phyloP scores from a whole-genome alignment of 352 stramenopile genomes.

The Globisporangium ultimum region DNA sequence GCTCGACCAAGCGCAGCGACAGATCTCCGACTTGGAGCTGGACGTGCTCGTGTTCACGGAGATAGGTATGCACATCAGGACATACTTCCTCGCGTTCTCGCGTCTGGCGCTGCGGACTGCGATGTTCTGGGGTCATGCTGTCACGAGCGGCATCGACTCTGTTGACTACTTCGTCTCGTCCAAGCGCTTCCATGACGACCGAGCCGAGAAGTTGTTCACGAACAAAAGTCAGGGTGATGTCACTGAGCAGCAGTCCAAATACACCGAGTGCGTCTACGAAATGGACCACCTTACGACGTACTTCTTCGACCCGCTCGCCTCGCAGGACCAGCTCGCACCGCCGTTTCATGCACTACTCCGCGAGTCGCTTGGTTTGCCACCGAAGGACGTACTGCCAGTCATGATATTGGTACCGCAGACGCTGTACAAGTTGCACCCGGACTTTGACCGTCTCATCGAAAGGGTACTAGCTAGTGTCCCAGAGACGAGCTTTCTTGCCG shows the following conservation, averaged over 20 bases:
- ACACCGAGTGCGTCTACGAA: slow-evolving; percentile 51
- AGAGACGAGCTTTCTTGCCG: slow-evolving; percentile 31
- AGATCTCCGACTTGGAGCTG: slow-evolving; percentile 32
- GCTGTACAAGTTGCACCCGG: slow-evolving; percentile 67
- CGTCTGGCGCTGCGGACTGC: slow-evolving; percentile 36
- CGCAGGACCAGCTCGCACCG: too few relatives aligned
- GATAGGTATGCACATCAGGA: slow-evolving; percentile 46
- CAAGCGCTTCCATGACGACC: slow-evolving; percentile 27
- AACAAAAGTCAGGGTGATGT: neutral
- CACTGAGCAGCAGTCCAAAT: slow-evolving; percentile 18
- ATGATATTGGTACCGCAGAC: slow-evolving; percentile 65
- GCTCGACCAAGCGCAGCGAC: slow-evolving; percentile 21
- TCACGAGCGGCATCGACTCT: slow-evolving; percentile 47
- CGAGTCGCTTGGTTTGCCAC: slow-evolving; percentile 14
- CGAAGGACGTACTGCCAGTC: slow-evolving; percentile 5
- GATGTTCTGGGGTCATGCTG: slow-evolving; percentile 59
- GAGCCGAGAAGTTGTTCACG: too few relatives aligned
- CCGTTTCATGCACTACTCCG: neutral
- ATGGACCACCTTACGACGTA: slow-evolving; percentile 53
- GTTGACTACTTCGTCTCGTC: slow-evolving; percentile 70
- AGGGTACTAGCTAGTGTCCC: slow-evolving; percentile 22
- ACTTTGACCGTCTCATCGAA: slow-evolving; percentile 51
- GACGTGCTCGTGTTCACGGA: slow-evolving; percentile 69
- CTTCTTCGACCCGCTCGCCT: slow-evolving; percentile 23
- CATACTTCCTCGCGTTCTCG: slow-evolving; percentile 61